A percentile compares a stretch with the other conserved stretches of the same genome.
Conservation (phyloP, 2,329 filamentous ascomycete species). For the Cordyceps javanica region DNA sequence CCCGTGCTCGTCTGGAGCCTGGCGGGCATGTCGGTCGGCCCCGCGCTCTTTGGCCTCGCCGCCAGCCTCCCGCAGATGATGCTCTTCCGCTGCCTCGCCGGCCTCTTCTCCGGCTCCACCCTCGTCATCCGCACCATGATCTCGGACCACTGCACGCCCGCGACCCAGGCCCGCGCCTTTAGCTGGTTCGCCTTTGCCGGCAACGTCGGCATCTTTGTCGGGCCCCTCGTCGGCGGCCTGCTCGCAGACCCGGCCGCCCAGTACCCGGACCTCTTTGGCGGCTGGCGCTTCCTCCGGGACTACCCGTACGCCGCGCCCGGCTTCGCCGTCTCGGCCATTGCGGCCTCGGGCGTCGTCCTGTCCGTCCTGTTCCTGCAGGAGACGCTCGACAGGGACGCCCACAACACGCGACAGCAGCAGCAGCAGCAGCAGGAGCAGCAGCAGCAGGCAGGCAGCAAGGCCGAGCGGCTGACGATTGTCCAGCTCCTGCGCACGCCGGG, state of each 20-base stretch:
- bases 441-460: not conserved
- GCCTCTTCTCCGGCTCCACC: constrained; percentile 67
- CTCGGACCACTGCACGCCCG: constrained; percentile 61
- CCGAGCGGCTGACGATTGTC: constrained; percentile 19
- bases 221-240: constrained; percentile 62
- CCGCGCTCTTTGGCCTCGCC: constrained; percentile 62
- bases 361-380: constrained; percentile 57
- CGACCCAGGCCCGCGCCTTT: constrained; percentile 68
- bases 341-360: constrained; percentile 45
- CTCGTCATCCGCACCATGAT: constrained; percentile 75
- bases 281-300: constrained; percentile 37
- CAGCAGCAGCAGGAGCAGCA: not conserved
- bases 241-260: constrained; percentile 62
- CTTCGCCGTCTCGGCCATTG: constrained; percentile 49
- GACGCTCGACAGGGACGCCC: constrained; percentile 37
- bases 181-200: constrained; percentile 70
- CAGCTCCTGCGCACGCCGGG: constrained; percentile 55
- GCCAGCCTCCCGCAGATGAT: constrained; percentile 68
- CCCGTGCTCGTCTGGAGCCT: constrained; percentile 65
- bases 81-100: constrained; percentile 62
- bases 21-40: constrained; percentile 54
- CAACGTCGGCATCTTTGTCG: constrained; percentile 69
- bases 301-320: constrained; percentile 53
- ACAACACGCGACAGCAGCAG: not conserved
- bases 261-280: constrained; percentile 50